Conservation (phyloP, 1,139 yeast species). For the Saccharomyces hybrid region DNA sequence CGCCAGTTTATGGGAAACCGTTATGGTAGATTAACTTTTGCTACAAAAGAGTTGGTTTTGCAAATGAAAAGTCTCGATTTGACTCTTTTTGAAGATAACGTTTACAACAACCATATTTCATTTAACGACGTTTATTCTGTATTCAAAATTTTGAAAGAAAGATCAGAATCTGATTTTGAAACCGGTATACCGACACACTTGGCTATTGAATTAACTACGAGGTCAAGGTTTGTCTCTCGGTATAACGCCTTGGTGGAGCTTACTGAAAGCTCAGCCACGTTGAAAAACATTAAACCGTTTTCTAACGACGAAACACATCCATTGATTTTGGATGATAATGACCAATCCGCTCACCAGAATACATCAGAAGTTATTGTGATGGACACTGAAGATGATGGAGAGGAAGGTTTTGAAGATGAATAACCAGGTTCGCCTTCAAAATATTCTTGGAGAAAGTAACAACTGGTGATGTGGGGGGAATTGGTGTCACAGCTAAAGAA, state of each 20-base stretch:
- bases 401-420: not conserved
- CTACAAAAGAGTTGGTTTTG: slow-evolving; percentile 25
- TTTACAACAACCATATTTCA: slow-evolving; percentile 27
- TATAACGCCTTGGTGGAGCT: slow-evolving; percentile 31
- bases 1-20: slow-evolving; percentile 23
- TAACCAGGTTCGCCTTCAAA: not conserved
- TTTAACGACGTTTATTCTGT: slow-evolving; percentile 29
- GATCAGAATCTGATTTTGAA: slow-evolving; percentile 21
- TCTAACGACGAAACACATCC: slow-evolving; percentile 29
- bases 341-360: slow-evolving; percentile 1
- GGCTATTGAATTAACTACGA: slow-evolving; percentile 15
- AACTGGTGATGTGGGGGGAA: not conserved
- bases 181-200: slow-evolving; percentile 17
- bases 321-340: slow-evolving; percentile 26
- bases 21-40: slow-evolving; percentile 21
- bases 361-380: slow-evolving; percentile 12
- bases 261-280: slow-evolving; percentile 29
- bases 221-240: slow-evolving; percentile 30
- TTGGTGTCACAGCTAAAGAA: not conserved
- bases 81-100: slow-evolving; percentile 29
- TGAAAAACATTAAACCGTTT: slow-evolving; percentile 27
- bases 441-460: not conserved
- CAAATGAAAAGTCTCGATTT: slow-evolving; percentile 27
- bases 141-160: slow-evolving; percentile 24
- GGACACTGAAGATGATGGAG: slow-evolving; percentile 16